Conservation (phyloP, 176 grass and related monocot genomes). For the Otatea glauca region DNA sequence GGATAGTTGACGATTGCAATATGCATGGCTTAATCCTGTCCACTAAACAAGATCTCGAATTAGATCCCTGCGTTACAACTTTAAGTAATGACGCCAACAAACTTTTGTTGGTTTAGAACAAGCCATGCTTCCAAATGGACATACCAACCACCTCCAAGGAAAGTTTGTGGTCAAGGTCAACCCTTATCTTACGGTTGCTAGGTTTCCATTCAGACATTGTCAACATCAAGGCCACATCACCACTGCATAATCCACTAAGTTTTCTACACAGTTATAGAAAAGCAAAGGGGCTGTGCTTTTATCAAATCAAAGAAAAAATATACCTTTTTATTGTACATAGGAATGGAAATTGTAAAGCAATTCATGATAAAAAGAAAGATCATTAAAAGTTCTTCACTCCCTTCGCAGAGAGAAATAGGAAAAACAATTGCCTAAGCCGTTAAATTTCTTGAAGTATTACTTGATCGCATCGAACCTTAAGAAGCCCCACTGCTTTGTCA, state of each 20-base stretch:
- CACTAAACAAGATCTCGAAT: conserved; percentile 41
- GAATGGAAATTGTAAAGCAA: neutral
- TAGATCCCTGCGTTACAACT: conserved; percentile 19
- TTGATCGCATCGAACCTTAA: conserved; percentile 36
- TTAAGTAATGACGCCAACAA: conserved; percentile 40
- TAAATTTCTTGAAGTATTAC: neutral
- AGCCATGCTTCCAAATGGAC: conserved; percentile 50
- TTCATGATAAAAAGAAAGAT: neutral
- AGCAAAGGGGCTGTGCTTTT: neutral
- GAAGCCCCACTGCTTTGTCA: conserved; percentile 35
- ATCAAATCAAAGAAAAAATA: conserved; percentile 14
- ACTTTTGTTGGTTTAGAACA: conserved; percentile 45
- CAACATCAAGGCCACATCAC: conserved; percentile 53
- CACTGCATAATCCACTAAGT: conserved; percentile 20
- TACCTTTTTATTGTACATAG: neutral
- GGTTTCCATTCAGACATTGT: conserved; percentile 49
- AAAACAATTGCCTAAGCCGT: neutral
- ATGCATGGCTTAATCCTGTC: conserved; percentile 39
- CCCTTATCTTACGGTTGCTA: conserved; percentile 49
- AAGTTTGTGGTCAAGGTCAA: conserved; percentile 64
- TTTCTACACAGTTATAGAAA: conserved; percentile 20
- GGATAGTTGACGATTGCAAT: conserved; percentile 8
- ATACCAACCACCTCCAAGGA: conserved; percentile 42
- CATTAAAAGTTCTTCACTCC: neutral
- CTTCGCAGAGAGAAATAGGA: neutral